Percentiles rank a stretch among this genome's conserved stretches.
phyloP scores from a whole-genome alignment of 768 basidiomycete species.

The Leccinum longicurvipes region DNA sequence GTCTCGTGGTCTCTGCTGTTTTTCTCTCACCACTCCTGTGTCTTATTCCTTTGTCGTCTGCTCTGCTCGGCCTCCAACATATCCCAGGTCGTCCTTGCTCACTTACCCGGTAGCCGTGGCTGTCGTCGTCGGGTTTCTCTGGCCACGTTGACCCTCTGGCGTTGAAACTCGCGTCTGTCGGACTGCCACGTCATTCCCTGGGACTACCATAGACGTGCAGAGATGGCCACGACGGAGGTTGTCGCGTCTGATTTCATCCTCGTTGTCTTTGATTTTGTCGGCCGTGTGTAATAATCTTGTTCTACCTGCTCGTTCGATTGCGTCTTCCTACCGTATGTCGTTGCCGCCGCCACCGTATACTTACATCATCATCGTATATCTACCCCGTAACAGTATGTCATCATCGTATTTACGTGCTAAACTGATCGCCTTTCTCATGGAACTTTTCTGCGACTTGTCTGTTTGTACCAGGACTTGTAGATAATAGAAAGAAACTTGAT shows the following conservation, averaged over 20 bases:
- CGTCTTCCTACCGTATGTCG: background rate
- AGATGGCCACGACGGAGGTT: slow-evolving; percentile 11
- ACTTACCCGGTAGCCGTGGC: slow-evolving; percentile 10
- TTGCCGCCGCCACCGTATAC: slow-evolving; percentile 9
- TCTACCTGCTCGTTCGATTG: background rate
- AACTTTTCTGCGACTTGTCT: background rate
- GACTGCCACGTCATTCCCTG: slow-evolving; percentile 9
- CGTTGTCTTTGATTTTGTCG: background rate
- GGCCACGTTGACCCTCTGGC: slow-evolving; percentile 7
- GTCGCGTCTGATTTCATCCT: background rate
- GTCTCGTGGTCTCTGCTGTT: slow-evolving; percentile 7
- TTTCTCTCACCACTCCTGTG: slow-evolving; percentile 8
- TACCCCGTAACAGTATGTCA: slow-evolving; percentile 25
- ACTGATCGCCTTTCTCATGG: background rate
- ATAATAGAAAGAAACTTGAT: background rate
- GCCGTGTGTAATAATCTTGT: slow-evolving; percentile 24
- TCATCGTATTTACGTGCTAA: slow-evolving; percentile 11
- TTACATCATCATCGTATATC: slow-evolving; percentile 18
- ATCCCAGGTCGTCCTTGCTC: slow-evolving; percentile 27
- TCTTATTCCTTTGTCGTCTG: slow-evolving; percentile 8
- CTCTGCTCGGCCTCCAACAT: slow-evolving; percentile 31
- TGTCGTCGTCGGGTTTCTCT: background rate
- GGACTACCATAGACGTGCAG: slow-evolving; percentile 19
- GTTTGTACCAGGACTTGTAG: background rate
- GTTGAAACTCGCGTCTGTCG: slow-evolving; percentile 1